Base-by-base conservation (phyloP, 2,329 filamentous ascomycete species). In the Grosmannia serpens region DNA sequence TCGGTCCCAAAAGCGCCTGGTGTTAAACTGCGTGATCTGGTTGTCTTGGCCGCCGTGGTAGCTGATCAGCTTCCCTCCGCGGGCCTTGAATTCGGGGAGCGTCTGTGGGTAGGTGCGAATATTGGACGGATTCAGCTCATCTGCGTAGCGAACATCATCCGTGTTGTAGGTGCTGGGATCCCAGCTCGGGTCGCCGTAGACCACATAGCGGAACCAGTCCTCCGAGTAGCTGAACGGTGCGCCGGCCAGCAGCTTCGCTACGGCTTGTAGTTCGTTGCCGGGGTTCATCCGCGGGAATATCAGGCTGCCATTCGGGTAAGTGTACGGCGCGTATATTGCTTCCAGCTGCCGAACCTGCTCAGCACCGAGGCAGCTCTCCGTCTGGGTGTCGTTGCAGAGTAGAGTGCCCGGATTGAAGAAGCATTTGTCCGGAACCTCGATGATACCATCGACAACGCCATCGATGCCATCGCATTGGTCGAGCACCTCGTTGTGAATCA, bases 271-370 rank as follows among this genome's bases (percentile, higher is more conserved):
- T 62, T 78, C 75, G 17, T 71, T 70, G 20, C 77, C 77, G 8
- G 75, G 77, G 55, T 78, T 73, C 65, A 80, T 73, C n/a, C 73
- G 70, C 2, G 78, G 77, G 64, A 75, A 81, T 20, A 79, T 70
- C 1, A 80, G 66, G 5, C 70, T 68, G 51, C 77, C 77, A 44
- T 74, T 66, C n/a, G 53, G 20, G 46, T n/a, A 55, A 11, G 26
- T 53, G 53, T 55, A 57, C 17, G 53, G 15, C 22, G 52, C 58
- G 15, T 57, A 62, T 35, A 62, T 49, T 35, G 53, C 27, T 15
- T 53, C 29, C 17, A 60, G 53, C 11, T 59, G 59, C 17, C 5
- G 24, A 26, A 62, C 51, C 38, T 62, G 60, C 4, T 15, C 41
- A 5, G 15, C 29, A 9, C 29, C 60, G 29, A 62, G 50, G 35